Evolutionary conservation across 1,139 yeast genomes (phyloP), one percentile per base, ranked within the genome.

Genomic region (Kodamaea arcana): DNA sequence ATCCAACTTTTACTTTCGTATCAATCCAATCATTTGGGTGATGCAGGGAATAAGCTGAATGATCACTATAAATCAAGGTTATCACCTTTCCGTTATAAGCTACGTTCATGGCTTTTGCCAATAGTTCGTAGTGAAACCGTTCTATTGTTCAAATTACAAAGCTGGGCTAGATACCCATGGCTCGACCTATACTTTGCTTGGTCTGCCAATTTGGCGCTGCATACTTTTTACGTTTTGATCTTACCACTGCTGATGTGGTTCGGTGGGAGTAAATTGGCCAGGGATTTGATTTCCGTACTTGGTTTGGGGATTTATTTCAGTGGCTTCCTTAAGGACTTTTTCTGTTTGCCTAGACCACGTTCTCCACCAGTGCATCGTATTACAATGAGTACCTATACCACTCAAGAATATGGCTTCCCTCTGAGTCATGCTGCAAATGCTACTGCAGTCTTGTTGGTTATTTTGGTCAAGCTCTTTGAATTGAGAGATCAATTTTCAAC

Each of bases 331-430:
- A 92, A 92, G 54, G 98, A 92, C 56, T 80, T 71, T 48, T 69
- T 88, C 50, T 92, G 97, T 56, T 66, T 92, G 35, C 98, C 98
- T 11, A 68, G 98, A 42, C 98, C 98, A 2, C 62, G 80, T 41
- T 83, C 95, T 2, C 98, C 98, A 2, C 98, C 98, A 0, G 61
- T 90, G 33, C 87, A 83, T 54, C 70, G 98, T 47, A 80, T 92
- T 48, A 88, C 97, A 20, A 76, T 90, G 80, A 80, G 90, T 40
- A 81, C 84, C 16, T 84, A 86, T 46, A 94, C 97, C 0, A 78
- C 95, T 1, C 79, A 83, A 50, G 98, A 92, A 55, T 92, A 90
- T 56, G 98, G 98, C 3, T 88, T 90, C 50, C 98, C 98, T 0
- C 79, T 88, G 31, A 83, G 95, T 9, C 98, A 92, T 56, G 74